Base-by-base conservation (phyloP, 495 filamentous ascomycete genomes). In the Neurospora sublineolata region DNA sequence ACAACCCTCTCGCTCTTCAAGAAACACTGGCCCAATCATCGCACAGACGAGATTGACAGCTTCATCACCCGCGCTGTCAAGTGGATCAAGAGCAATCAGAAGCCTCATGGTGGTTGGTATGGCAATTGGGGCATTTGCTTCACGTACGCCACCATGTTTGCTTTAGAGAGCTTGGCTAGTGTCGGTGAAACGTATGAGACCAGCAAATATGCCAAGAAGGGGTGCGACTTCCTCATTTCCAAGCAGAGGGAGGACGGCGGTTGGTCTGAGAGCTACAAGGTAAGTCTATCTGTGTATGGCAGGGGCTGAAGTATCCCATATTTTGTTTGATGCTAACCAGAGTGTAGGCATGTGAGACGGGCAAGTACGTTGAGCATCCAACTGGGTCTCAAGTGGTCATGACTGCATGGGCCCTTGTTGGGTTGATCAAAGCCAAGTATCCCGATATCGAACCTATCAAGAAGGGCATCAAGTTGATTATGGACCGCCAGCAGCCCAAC, bases 81-180 rank as follows among this genome's bases (percentile, higher is more conserved):
- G 36, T 97, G 92, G 77, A 95, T 99, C 80, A 92, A 93, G 77
- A 85, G 84, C 9, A 86, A 88, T 16, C 96, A 98, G 78, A 84
- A 88, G n/a, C 77, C 80, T 0, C 93, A 98, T 77, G 95, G 95
- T 3, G 91, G 89, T 73, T 99, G 95, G 95, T 97, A 97, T 77
- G 95, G 96, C 20, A 92, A 88, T 76, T 99, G 95, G 95, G 96
- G 93, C 46, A 94, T 99, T 79, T 98, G 96, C 80, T 98, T 94
- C 81, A 97, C 93, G 3, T 98, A 99, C 78, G 95, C 95, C 1
- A 89, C 88, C 44, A 93, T 97, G 93, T 99, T 99, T 80, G 95
- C 95, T 1, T 83, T 97, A 3, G 93, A 97, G 77, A 91, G 92
- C 72, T 82, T 99, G 44, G 87, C 88, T 36, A 92, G 90, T 72